Conservation (phyloP, 202 grass and related monocot species). For the Schoenoplectus tabernaemontani region DNA sequence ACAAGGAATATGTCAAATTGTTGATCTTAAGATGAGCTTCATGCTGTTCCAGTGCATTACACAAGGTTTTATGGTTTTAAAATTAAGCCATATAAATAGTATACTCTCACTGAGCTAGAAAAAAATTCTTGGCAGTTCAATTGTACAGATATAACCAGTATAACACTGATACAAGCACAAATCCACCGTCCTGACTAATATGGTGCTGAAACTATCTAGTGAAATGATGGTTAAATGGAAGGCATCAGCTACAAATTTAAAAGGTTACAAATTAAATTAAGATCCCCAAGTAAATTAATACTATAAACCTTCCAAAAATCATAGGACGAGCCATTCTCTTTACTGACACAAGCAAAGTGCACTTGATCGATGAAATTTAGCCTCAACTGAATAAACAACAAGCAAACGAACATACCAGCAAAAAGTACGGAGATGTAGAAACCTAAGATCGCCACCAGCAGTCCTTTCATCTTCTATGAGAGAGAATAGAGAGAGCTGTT, state of each 20-base stretch:
- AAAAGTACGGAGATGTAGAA: neutral
- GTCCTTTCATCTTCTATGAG: neutral
- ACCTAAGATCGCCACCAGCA: neutral
- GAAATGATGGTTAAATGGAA: neutral
- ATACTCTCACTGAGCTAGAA: neutral
- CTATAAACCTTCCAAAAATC: neutral
- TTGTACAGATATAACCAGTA: neutral
- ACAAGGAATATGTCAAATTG: neutral
- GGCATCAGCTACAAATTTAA: neutral
- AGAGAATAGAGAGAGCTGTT: neutral
- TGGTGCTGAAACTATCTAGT: neutral
- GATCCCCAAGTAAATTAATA: neutral
- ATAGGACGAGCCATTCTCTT: neutral
- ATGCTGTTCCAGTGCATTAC: neutral
- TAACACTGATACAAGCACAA: neutral
- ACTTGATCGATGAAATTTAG: neutral
- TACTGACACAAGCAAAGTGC: neutral
- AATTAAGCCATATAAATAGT: neutral
- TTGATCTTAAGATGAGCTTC: neutral
- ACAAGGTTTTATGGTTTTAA: neutral
- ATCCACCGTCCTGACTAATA: neutral
- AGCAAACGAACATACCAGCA: conserved; percentile 9
- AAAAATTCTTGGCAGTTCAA: neutral
- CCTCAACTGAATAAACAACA: neutral
- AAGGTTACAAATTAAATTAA: neutral